phyloP scores from a whole-genome alignment of 169 alveolate species.

The Blepharisma undulans region DNA sequence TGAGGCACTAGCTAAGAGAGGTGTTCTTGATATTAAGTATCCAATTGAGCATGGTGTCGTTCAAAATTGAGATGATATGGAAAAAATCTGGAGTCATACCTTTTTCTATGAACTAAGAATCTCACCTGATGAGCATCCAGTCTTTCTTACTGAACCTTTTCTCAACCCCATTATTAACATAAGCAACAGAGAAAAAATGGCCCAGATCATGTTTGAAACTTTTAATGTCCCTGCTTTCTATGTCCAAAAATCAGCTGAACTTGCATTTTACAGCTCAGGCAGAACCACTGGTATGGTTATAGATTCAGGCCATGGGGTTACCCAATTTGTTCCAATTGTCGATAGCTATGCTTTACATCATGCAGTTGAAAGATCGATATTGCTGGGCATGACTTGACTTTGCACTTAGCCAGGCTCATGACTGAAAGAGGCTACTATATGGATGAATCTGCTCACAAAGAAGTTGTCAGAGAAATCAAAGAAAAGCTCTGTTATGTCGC shows the following conservation, averaged over 20 bases:
- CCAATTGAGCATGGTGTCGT: slow-evolving; percentile 89
- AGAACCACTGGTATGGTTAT: slow-evolving; percentile 92
- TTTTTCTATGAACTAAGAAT: slow-evolving; percentile 80
- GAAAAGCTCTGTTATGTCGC: slow-evolving; percentile 78
- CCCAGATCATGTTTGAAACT: slow-evolving; percentile 88
- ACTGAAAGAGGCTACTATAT: slow-evolving; percentile 79
- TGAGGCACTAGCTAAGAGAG: slow-evolving; percentile 71
- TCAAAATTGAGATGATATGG: slow-evolving; percentile 90
- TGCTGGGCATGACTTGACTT: slow-evolving; percentile 90
- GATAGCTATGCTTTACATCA: slow-evolving; percentile 89
- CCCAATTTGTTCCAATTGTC: slow-evolving; percentile 90
- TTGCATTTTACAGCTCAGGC: slow-evolving; percentile 90
- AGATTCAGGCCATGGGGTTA: slow-evolving; percentile 94
- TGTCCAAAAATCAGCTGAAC: slow-evolving; percentile 87
- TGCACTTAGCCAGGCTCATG: slow-evolving; percentile 43
- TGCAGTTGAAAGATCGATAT: slow-evolving; percentile 85
- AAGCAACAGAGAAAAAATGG: slow-evolving; percentile 87
- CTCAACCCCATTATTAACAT: slow-evolving; percentile 91
- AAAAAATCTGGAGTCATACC: slow-evolving; percentile 83
- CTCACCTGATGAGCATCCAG: slow-evolving; percentile 79
- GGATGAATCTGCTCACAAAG: slow-evolving; percentile 76
- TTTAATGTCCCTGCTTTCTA: slow-evolving; percentile 90
- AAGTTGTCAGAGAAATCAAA: slow-evolving; percentile 72
- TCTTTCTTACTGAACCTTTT: slow-evolving; percentile 92
- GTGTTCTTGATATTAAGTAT: slow-evolving; percentile 70